Evolutionary conservation across 257 asterid genomes (phyloP).

Genomic region (Nicotiana noctiflora): DNA sequence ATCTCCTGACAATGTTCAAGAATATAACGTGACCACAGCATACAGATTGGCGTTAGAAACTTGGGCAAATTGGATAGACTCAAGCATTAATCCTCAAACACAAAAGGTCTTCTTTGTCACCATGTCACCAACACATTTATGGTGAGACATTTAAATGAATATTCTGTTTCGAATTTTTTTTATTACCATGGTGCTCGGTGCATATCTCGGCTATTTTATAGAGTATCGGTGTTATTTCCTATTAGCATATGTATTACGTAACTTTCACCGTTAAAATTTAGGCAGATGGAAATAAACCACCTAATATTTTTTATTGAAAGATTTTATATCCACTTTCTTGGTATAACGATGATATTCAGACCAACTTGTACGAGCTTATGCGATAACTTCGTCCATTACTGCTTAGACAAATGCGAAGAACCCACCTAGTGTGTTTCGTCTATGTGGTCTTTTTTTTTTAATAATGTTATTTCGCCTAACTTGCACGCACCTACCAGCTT

Average conservation of each 20-base stretch:
- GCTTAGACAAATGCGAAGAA: no score
- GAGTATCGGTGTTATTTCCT: neutral
- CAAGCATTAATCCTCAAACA: constrained; percentile 35
- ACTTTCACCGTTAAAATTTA: neutral
- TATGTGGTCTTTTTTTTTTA: no score
- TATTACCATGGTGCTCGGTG: neutral
- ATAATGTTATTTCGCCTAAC: no score
- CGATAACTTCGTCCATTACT: no score
- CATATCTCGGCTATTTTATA: neutral
- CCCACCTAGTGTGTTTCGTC: no score
- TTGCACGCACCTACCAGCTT: no score
- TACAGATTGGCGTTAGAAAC: constrained; percentile 71
- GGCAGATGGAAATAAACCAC: neutral
- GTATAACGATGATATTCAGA: no score
- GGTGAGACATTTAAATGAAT: constrained; percentile 33
- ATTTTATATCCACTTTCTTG: no score
- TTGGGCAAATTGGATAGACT: constrained; percentile 75
- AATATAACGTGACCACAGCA: constrained; percentile 67
- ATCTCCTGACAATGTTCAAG: constrained; percentile 38
- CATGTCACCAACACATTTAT: constrained; percentile 85
- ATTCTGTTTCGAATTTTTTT: neutral
- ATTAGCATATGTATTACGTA: neutral
- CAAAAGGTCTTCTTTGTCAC: constrained; percentile 68
- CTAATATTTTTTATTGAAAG: neutral
- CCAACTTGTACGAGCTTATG: no score